A percentile compares a stretch with the other conserved stretches of the same genome.
phyloP scores from a whole-genome alignment of 805 yeast species.

The Sporopachydermia lactativora region DNA sequence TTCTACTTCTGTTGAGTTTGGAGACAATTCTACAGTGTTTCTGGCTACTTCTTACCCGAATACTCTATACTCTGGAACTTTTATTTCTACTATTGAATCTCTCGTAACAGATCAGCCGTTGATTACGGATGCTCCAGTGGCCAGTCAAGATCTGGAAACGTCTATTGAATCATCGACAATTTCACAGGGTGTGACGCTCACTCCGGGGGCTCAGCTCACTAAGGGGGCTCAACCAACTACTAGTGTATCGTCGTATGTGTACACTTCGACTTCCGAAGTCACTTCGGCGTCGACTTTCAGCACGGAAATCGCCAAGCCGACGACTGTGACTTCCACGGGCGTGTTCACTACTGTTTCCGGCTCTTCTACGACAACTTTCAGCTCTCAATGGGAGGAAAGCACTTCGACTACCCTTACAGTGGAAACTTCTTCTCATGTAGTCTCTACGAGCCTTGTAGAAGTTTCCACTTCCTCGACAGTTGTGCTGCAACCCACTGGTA shows the following conservation, averaged over 20 bases:
- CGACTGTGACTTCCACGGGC: constrained; percentile 3
- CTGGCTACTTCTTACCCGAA: background rate
- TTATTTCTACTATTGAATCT: background rate
- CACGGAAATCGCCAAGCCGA: constrained; percentile 3
- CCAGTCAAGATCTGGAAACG: background rate
- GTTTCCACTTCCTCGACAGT: constrained; percentile 3
- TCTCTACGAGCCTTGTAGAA: background rate
- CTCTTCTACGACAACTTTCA: constrained; percentile 5
- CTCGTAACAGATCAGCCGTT: background rate
- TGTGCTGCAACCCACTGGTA: constrained; percentile 3
- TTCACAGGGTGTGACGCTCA: background rate
- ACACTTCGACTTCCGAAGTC: constrained; percentile 8
- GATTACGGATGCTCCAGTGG: background rate
- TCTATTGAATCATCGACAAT: background rate
- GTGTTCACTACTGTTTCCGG: constrained; percentile 6
- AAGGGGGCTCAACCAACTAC: background rate
- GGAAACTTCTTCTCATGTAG: background rate
- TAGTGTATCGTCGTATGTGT: background rate
- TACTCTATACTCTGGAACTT: background rate
- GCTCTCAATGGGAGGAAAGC: constrained; percentile 5
- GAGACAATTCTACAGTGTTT: background rate
- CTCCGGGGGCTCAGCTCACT: background rate
- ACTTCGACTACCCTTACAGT: constrained; percentile 4
- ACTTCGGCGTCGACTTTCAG: constrained; percentile 1
- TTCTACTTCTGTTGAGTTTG: background rate